Percentiles rank a stretch among this genome's conserved stretches.
Evolutionary conservation across 2,329 filamentous ascomycete genomes (phyloP).

Genomic region (Pseudogymnoascus sp.): DNA sequence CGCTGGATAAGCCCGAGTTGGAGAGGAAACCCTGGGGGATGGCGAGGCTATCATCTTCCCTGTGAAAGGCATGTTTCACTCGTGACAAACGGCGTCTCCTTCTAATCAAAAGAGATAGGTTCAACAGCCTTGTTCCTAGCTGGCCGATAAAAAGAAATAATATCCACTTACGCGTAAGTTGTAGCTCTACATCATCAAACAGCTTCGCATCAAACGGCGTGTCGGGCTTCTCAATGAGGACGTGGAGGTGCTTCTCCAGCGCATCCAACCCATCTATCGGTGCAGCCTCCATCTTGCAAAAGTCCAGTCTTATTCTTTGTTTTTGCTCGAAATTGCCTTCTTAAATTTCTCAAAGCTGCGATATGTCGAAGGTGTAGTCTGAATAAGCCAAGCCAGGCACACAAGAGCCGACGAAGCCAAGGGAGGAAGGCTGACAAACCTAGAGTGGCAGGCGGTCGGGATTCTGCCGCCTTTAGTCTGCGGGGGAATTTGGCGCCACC

Average conservation of each 20-base stretch:
- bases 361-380: background rate
- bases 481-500: background rate
- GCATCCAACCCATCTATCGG: constrained; percentile 46
- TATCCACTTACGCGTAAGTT: constrained; percentile 42
- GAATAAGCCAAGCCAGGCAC: background rate
- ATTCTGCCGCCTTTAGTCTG: background rate
- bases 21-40: background rate
- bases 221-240: constrained; percentile 38
- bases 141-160: background rate
- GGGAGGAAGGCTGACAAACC: constrained; percentile 1
- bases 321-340: background rate
- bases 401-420: background rate
- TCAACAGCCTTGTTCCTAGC: background rate
- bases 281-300: constrained; percentile 30
- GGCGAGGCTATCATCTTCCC: background rate
- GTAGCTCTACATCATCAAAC: constrained; percentile 52
- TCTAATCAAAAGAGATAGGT: background rate
- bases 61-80: background rate
- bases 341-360: background rate
- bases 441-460: background rate
- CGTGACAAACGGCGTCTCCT: background rate
- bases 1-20: background rate
- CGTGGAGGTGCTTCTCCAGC: constrained; percentile 46
- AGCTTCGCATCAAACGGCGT: constrained; percentile 40
- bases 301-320: background rate